Conservation (phyloP, 495 filamentous ascomycete genomes). For the Xylaria scruposa region DNA sequence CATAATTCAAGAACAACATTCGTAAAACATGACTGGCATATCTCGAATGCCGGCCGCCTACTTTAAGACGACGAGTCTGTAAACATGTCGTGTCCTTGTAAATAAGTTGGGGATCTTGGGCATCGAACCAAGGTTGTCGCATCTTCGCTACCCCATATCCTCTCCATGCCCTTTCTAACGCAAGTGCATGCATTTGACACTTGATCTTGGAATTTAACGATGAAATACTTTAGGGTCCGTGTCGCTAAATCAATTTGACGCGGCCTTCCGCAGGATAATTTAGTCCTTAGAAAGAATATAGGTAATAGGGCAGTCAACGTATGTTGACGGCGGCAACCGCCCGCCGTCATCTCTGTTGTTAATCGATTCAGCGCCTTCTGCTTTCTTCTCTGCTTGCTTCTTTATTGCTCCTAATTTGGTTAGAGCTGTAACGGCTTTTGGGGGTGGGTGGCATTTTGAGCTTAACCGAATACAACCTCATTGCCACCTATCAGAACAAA, state of each 20-base stretch:
- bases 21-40: background rate
- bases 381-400: too few species aligned
- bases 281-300: background rate
- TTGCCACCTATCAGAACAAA: too few species aligned
- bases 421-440: too few species aligned
- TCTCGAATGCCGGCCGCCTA: background rate
- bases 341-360: background rate
- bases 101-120: background rate
- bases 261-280: background rate
- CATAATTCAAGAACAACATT: background rate
- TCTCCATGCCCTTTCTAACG: background rate
- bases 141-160: background rate
- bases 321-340: conserved; percentile 10
- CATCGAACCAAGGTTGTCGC: background rate
- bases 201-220: background rate
- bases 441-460: too few species aligned
- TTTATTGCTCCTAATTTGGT: too few species aligned
- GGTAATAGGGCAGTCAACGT: background rate
- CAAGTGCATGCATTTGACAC: background rate
- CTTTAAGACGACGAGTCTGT: background rate
- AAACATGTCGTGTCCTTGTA: background rate
- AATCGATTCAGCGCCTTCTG: background rate
- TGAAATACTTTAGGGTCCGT: background rate
- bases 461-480: too few species aligned
- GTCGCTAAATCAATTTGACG: background rate